Percentiles rank a stretch among this genome's conserved stretches.
These are phyloP conservation scores for Pseudotulostoma volvatum DNA, from an alignment of 495 filamentous ascomycete species.

Conservation along the genomic window DNA sequence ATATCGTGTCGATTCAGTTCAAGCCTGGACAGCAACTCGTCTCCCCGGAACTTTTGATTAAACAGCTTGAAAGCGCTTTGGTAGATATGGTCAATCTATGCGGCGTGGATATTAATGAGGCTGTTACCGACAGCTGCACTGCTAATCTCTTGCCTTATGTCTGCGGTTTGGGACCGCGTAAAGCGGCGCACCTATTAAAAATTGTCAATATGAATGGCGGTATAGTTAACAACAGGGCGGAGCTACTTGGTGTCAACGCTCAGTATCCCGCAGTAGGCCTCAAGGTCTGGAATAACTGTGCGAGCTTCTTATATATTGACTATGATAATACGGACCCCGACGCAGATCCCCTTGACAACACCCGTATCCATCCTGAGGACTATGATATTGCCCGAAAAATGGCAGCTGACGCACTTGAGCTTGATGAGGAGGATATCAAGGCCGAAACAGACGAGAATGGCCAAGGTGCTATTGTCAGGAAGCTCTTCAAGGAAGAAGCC, in stretches of 20 bases:
- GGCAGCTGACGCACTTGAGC: conserved; percentile 87
- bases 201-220: conserved; percentile 81
- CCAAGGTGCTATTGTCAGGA: conserved; percentile 73
- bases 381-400: conserved; percentile 96
- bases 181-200: conserved; percentile 75
- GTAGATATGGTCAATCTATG: conserved; percentile 97
- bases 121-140: conserved; percentile 57
- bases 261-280: conserved; percentile 72
- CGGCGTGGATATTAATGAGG: conserved; percentile 88
- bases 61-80: conserved; percentile 79
- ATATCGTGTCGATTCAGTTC: conserved; percentile 72
- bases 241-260: conserved; percentile 73
- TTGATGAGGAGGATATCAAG: conserved; percentile 96
- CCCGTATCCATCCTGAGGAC: conserved; percentile 91
- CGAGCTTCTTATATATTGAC: conserved; percentile 82
- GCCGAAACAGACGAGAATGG: conserved; percentile 82
- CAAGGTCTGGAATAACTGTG: conserved; percentile 87
- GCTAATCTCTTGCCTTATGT: conserved; percentile 84
- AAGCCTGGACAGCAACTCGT: conserved; percentile 80
- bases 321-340: conserved; percentile 63
- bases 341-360: conserved; percentile 86
- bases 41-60: conserved; percentile 66
- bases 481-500: conserved; percentile 76
- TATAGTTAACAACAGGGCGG: conserved; percentile 59
- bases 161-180: conserved; percentile 83